Percentiles rank a stretch among this genome's conserved stretches.
Conservation (phyloP, 306 rosid genomes). For the Hippophae tibetana region DNA sequence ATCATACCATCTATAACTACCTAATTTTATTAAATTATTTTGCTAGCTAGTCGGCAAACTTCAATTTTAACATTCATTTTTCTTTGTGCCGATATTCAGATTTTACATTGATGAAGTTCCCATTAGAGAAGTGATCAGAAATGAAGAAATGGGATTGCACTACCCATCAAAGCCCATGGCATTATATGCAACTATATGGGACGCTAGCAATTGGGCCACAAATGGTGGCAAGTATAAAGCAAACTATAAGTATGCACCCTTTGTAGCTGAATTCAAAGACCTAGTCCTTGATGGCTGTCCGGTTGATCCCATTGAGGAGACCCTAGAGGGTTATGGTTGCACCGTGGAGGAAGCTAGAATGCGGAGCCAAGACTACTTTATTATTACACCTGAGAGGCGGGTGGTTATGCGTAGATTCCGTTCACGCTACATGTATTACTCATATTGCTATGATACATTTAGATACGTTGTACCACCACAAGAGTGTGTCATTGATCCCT, state of each 20-base stretch:
- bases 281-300: conserved; percentile 73
- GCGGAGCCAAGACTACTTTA: conserved; percentile 35
- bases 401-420: conserved; percentile 62
- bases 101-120: conserved; percentile 94
- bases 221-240: conserved; percentile 73
- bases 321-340: conserved; percentile 22
- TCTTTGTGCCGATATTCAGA: conserved; percentile 25
- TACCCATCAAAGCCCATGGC: conserved; percentile 93
- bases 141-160: conserved; percentile 67
- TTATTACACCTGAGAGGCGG: conserved; percentile 33
- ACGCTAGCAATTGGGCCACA: conserved; percentile 94
- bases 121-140: conserved; percentile 60
- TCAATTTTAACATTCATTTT: too few relatives aligned
- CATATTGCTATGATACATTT: conserved; percentile 67
- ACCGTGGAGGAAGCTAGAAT: conserved; percentile 22
- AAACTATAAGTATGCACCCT: conserved; percentile 80
- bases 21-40: too few relatives aligned
- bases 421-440: conserved; percentile 65
- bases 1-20: too few relatives aligned
- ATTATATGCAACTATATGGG: conserved; percentile 82
- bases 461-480: conserved; percentile 55
- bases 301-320: conserved; percentile 45
- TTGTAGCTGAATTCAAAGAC: conserved; percentile 73
- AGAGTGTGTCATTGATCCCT: conserved; percentile 42
- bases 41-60: too few relatives aligned